Percentiles rank a stretch among this genome's conserved stretches.
phyloP scores from a whole-genome alignment of 805 yeast genomes.

The Yamadazyma olivae region DNA sequence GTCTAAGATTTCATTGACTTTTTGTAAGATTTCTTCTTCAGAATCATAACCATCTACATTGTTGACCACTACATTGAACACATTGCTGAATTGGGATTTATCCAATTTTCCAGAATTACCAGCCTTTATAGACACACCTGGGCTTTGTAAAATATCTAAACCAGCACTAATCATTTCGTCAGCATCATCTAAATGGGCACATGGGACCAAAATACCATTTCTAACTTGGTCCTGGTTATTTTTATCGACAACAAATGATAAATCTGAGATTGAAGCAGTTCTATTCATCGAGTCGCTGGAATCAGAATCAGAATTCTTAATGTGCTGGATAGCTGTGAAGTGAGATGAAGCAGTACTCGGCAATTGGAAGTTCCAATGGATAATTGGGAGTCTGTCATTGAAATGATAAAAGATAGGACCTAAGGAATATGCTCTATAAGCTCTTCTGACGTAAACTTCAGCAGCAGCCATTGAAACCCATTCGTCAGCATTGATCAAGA shows the following conservation, averaged over 20 bases:
- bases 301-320: conserved; percentile 32
- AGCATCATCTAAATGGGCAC: conserved; percentile 81
- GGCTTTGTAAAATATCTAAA: conserved; percentile 62
- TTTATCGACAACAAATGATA: conserved; percentile 76
- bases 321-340: conserved; percentile 63
- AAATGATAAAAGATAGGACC: conserved; percentile 66
- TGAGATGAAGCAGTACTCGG: conserved; percentile 72
- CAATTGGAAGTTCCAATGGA: conserved; percentile 86
- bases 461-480: conserved; percentile 95
- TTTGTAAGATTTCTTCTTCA: conserved; percentile 65
- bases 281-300: conserved; percentile 53
- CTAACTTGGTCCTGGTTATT: conserved; percentile 68
- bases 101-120: conserved; percentile 31
- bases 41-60: conserved; percentile 69
- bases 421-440: conserved; percentile 93
- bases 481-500: conserved; percentile 77
- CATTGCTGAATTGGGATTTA: conserved; percentile 56
- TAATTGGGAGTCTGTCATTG: conserved; percentile 58
- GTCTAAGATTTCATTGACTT: conserved; percentile 61
- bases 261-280: conserved; percentile 90
- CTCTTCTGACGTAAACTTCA: conserved; percentile 93
- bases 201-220: conserved; percentile 81
- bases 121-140: conserved; percentile 9
- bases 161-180: conserved; percentile 80
- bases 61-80: conserved; percentile 75